phyloP scores from a whole-genome alignment of 106 monocot genomes.

The Dendrobium nobile region DNA sequence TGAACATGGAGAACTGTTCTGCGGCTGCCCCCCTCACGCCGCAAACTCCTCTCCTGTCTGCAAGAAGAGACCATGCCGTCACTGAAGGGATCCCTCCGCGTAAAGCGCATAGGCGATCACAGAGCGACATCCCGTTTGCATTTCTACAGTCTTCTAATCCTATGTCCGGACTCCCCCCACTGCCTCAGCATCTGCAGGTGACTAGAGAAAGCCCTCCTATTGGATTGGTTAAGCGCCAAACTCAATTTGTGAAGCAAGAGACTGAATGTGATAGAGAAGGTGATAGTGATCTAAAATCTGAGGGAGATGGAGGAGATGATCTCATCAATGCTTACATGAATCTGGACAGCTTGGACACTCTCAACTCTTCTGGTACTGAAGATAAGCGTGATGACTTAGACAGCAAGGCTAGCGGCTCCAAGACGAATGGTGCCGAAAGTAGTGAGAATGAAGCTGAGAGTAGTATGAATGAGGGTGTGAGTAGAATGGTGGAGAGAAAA shows the following conservation, averaged over 20 bases:
- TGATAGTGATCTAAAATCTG: slow-evolving; percentile 26
- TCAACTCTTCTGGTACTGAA: slow-evolving; percentile 76
- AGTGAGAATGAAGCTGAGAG: slow-evolving; percentile 87
- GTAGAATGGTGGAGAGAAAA: slow-evolving; percentile 19
- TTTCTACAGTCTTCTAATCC: slow-evolving; percentile 14
- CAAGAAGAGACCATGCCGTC: not conserved
- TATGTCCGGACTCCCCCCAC: slow-evolving; percentile 11
- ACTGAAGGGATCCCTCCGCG: slow-evolving; percentile 29
- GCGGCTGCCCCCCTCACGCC: not conserved
- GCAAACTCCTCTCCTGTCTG: not conserved
- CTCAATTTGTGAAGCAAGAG: slow-evolving; percentile 47
- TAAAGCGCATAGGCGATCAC: slow-evolving; percentile 47
- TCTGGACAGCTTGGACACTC: slow-evolving; percentile 52
- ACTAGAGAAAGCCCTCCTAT: not conserved
- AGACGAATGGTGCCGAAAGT: slow-evolving; percentile 49
- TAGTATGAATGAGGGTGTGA: slow-evolving; percentile 40
- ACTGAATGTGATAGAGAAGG: slow-evolving; percentile 33
- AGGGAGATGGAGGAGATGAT: slow-evolving; percentile 45
- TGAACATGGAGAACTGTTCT: slow-evolving; percentile 1
- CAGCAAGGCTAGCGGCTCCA: slow-evolving; percentile 51
- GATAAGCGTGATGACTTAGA: slow-evolving; percentile 44
- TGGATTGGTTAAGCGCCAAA: not conserved
- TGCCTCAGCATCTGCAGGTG: slow-evolving; percentile 10
- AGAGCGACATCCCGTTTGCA: slow-evolving; percentile 55
- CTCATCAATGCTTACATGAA: slow-evolving; percentile 79